phyloP scores from a whole-genome alignment of 345 rosid species.

The Isatis tinctoria region DNA sequence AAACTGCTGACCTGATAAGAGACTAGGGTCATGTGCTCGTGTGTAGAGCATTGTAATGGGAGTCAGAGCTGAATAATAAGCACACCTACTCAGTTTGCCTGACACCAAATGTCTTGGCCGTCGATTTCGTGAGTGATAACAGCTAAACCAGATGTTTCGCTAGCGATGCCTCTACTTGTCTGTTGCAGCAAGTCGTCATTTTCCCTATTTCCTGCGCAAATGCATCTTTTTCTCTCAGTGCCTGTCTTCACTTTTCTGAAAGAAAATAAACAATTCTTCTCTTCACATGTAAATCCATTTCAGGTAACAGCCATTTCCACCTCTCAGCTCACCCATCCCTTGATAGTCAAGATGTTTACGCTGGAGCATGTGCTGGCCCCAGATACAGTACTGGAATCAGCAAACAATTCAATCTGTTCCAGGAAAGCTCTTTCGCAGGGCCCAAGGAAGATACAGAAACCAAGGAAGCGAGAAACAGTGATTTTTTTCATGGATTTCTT shows the following conservation, averaged over 20 bases:
- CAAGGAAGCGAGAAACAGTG: constrained; percentile 44
- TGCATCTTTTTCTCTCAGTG: neutral
- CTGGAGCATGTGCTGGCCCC: constrained; percentile 41
- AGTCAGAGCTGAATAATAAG: neutral
- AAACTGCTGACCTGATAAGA: constrained; percentile 11
- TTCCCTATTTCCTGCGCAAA: neutral
- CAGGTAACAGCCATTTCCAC: constrained; percentile 61
- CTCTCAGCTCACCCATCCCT: constrained; percentile 45
- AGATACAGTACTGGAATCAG: constrained; percentile 35
- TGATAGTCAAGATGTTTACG: constrained; percentile 41
- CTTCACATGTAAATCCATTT: constrained; percentile 26
- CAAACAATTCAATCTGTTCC: constrained; percentile 36
- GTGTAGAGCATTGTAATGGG: constrained; percentile 4
- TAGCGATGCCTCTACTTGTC: neutral
- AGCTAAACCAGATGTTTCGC: neutral
- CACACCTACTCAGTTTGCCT: neutral
- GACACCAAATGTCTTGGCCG: neutral
- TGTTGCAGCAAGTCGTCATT: neutral
- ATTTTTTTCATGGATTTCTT: constrained; percentile 74
- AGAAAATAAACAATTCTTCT: constrained; percentile 3
- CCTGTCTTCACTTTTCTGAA: neutral
- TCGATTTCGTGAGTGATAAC: neutral
- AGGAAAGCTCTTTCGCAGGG: constrained; percentile 39
- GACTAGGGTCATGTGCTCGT: constrained; percentile 20
- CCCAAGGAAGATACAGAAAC: constrained; percentile 25